A percentile compares a stretch with the other conserved stretches of the same genome.
phyloP scores from a whole-genome alignment of 23 red algal genomes.

The Gracilaria vermiculophylla region DNA sequence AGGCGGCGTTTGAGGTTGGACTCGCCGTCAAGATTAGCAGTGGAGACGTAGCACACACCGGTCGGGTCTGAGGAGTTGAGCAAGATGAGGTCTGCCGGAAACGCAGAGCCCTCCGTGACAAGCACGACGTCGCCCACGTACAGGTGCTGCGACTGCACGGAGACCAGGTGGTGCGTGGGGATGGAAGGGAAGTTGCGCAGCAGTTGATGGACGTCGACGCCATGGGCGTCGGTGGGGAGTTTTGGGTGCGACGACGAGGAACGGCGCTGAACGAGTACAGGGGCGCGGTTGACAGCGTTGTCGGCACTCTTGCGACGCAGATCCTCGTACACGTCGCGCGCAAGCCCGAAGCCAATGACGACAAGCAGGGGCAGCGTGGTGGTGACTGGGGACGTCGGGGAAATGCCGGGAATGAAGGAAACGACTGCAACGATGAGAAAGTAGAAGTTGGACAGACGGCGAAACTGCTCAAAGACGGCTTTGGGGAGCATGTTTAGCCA shows the following conservation, averaged over 20 bases:
- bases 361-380: conserved; percentile 80
- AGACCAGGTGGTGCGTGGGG: neutral
- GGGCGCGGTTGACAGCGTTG: conserved; percentile 35
- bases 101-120: conserved; percentile 40
- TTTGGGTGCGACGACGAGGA: neutral
- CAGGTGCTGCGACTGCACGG: conserved; percentile 23
- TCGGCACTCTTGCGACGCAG: conserved; percentile 57
- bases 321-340: conserved; percentile 89
- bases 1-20: conserved; percentile 86
- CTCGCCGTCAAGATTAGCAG: conserved; percentile 88
- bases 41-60: conserved; percentile 77
- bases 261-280: conserved; percentile 13
- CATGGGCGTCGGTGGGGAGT: neutral
- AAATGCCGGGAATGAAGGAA: conserved; percentile 83
- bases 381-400: conserved; percentile 63
- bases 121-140: conserved; percentile 81
- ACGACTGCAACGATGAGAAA: conserved; percentile 81
- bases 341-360: conserved; percentile 82
- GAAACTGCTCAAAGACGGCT: conserved; percentile 84
- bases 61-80: conserved; percentile 31
- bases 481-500: conserved; percentile 76
- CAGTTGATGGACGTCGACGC: neutral
- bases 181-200: neutral
- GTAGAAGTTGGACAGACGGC: conserved; percentile 82
- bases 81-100: conserved; percentile 71